A percentile compares a stretch with the other conserved stretches of the same genome.
These are phyloP conservation scores for Dactylellina leptospora DNA, from an alignment of 2,329 filamentous ascomycete species.

Conservation along the genomic window DNA sequence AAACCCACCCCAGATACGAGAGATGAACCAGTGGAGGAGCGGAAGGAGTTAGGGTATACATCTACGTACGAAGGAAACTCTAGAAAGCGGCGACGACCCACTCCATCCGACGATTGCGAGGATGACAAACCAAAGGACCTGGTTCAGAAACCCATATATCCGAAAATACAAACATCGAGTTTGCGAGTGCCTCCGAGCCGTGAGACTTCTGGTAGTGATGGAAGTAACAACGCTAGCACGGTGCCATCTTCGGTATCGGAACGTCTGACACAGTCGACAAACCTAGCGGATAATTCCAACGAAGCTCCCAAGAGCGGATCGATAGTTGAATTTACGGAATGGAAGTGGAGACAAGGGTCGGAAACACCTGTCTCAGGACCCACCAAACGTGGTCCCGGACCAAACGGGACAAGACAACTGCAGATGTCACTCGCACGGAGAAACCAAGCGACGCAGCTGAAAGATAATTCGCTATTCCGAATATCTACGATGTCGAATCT, in stretches of 20 bases:
- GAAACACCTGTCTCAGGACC: slow-evolving; percentile 13
- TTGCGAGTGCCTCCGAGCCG: not conserved
- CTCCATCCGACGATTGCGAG: slow-evolving; percentile 13
- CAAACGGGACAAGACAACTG: slow-evolving; percentile 14
- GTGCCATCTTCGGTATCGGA: slow-evolving; percentile 5
- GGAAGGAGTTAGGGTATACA: slow-evolving; percentile 32
- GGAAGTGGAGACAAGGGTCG: slow-evolving; percentile 35
- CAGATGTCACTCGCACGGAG: slow-evolving; percentile 26
- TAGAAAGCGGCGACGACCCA: slow-evolving; percentile 41
- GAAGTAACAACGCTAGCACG: slow-evolving; percentile 9
- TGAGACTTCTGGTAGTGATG: slow-evolving; percentile 6
- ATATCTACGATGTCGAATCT: not conserved
- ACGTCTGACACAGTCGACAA: slow-evolving; percentile 16
- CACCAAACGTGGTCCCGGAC: not conserved
- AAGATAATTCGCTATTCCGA: not conserved
- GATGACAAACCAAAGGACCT: slow-evolving; percentile 2
- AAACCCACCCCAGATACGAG: not conserved
- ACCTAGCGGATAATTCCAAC: not conserved
- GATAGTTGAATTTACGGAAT: slow-evolving; percentile 38
- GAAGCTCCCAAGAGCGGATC: slow-evolving; percentile 4
- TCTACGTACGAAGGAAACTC: slow-evolving; percentile 39
- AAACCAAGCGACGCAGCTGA: slow-evolving; percentile 4
- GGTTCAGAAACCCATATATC: not conserved
- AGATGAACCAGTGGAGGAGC: slow-evolving; percentile 33
- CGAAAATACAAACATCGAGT: not conserved